Conservation (phyloP, 2,329 filamentous ascomycete genomes). For the Diaporthe longicolla region DNA sequence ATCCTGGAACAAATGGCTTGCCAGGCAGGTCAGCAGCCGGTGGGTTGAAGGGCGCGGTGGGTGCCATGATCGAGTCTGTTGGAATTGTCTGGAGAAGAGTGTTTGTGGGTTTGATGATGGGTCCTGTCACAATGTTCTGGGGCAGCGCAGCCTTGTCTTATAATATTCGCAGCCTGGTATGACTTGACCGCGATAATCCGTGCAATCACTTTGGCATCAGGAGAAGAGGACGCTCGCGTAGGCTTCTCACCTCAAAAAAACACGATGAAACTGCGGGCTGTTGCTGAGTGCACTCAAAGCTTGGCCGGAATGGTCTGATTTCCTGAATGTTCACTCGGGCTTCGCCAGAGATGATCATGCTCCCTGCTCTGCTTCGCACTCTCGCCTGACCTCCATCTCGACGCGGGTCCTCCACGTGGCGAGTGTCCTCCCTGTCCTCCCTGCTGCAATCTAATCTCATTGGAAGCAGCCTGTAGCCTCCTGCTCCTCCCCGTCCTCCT, state of each 20-base stretch:
- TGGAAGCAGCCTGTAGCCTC: not conserved
- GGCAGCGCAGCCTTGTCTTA: slow-evolving; percentile 27
- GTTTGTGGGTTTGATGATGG: slow-evolving; percentile 23
- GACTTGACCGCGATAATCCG: not conserved
- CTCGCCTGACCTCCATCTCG: not conserved
- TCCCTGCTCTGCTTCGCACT: not conserved
- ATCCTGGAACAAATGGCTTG: slow-evolving; percentile 59
- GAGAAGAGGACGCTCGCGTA: not conserved
- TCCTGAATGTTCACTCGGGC: not conserved
- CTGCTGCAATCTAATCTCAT: not conserved
- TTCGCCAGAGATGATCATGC: slow-evolving; percentile 9
- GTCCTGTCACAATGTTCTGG: slow-evolving; percentile 11
- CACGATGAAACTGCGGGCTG: slow-evolving; percentile 2
- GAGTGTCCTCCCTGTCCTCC: slow-evolving; percentile 24
- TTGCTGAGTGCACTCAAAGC: slow-evolving; percentile 1
- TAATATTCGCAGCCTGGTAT: slow-evolving; percentile 6
- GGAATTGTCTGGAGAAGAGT: slow-evolving; percentile 2
- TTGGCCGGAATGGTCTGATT: slow-evolving; percentile 23
- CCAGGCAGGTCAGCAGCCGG: slow-evolving; percentile 54
- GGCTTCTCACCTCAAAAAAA: slow-evolving; percentile 1
- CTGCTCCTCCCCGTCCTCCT: slow-evolving; percentile 18
- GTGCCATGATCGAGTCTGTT: slow-evolving; percentile 44
- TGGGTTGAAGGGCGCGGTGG: slow-evolving; percentile 57
- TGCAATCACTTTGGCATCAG: not conserved
- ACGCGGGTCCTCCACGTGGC: slow-evolving; percentile 15